Conservation (phyloP, 352 stramenopile genomes). For the Aphanomyces astaci region DNA sequence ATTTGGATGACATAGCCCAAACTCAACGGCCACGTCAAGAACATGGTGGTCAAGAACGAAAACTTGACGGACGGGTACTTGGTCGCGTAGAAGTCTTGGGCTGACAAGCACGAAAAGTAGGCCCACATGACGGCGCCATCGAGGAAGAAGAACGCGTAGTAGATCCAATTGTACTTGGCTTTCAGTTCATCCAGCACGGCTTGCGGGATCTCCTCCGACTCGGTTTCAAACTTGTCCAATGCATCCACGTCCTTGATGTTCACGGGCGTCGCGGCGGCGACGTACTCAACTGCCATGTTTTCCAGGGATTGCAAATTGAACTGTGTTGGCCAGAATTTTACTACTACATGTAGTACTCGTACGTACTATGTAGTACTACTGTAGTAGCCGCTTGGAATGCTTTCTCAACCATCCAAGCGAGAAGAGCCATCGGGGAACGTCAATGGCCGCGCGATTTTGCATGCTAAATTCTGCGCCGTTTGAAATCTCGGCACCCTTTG, state of each 20-base stretch:
- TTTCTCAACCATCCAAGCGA: too few species aligned
- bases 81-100: constrained; percentile 50
- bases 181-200: constrained; percentile 54
- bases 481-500: too few species aligned
- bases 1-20: constrained; percentile 48
- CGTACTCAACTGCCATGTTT: constrained; percentile 9
- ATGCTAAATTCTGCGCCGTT: too few species aligned
- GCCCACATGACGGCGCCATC: constrained; percentile 63
- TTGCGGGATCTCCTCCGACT: constrained; percentile 31
- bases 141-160: constrained; percentile 61
- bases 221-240: not conserved
- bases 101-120: constrained; percentile 67
- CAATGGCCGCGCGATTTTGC: too few species aligned
- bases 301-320: too few species aligned
- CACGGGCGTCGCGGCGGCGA: not conserved
- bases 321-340: too few species aligned
- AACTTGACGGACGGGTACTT: constrained; percentile 54
- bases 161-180: constrained; percentile 43
- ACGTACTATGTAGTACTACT: too few species aligned
- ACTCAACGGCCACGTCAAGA: constrained; percentile 52
- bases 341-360: too few species aligned
- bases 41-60: constrained; percentile 55
- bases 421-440: too few species aligned
- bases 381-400: too few species aligned
- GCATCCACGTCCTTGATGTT: constrained; percentile 1